Evolutionary conservation across 2,329 filamentous ascomycete genomes (phyloP).

Genomic region (Alternaria consortialis): DNA sequence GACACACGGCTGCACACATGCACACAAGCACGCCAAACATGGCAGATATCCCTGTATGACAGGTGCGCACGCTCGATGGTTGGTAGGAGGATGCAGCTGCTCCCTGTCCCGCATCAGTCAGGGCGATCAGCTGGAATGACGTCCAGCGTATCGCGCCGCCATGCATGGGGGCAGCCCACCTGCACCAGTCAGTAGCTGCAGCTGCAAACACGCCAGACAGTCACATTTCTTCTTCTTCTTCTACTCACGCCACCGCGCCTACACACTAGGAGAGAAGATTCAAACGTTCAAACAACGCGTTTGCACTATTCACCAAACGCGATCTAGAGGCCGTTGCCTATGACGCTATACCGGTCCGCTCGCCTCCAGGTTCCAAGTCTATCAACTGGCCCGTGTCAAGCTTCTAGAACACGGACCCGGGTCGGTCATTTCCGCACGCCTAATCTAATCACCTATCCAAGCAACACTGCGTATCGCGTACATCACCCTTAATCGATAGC

Average conservation of each 20-base stretch:
- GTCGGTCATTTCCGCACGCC: constrained; percentile 11
- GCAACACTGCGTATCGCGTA: neutral
- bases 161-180: constrained; percentile 24
- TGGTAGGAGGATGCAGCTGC: constrained; percentile 22
- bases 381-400: constrained; percentile 14
- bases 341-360: constrained; percentile 27
- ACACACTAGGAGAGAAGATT: neutral
- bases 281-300: neutral
- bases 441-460: constrained; percentile 6
- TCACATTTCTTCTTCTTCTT: constrained; percentile 1
- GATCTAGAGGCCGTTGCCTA: constrained; percentile 12
- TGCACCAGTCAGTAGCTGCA: constrained; percentile 32
- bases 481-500: neutral
- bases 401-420: constrained; percentile 25
- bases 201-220: constrained; percentile 2
- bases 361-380: constrained; percentile 12
- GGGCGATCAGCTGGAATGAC: constrained; percentile 34
- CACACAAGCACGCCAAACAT: constrained; percentile 34
- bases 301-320: constrained; percentile 1
- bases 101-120: constrained; percentile 38
- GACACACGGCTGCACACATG: constrained; percentile 23
- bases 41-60: constrained; percentile 37
- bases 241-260: neutral
- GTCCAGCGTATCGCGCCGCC: constrained; percentile 31
- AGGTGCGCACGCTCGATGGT: constrained; percentile 25